Evolutionary conservation across 228 moss, liverwort and hornwort genomes (phyloP).

Genomic region (Sphagnum magellanicum): DNA sequence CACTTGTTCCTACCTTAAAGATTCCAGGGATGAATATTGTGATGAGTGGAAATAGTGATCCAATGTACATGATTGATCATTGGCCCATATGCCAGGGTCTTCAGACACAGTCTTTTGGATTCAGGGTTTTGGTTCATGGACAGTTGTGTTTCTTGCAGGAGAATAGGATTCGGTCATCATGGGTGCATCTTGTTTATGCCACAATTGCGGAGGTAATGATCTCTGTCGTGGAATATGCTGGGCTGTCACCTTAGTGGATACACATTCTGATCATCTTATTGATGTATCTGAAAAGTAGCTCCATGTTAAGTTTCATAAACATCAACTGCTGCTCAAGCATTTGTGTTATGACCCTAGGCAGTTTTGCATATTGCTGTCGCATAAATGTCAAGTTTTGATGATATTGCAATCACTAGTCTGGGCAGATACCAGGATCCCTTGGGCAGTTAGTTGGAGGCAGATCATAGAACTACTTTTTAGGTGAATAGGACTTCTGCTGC

Average conservation of each 20-base stretch:
- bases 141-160: conserved; percentile 35
- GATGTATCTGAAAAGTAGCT: neutral
- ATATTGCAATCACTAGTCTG: neutral
- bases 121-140: neutral
- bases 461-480: neutral
- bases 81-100: neutral
- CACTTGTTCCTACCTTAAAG: too few species aligned
- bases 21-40: too few species aligned
- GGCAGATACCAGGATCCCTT: neutral
- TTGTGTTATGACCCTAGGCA: neutral
- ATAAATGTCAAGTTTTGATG: neutral
- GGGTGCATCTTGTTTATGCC: conserved; percentile 89
- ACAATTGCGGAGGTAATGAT: conserved; percentile 59
- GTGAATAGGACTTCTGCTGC: too few species aligned
- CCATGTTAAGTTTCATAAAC: neutral
- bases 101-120: neutral
- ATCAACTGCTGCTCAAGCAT: neutral
- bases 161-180: conserved; percentile 84
- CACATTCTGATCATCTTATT: neutral
- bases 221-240: neutral
- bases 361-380: neutral
- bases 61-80: neutral
- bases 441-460: neutral
- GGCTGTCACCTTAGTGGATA: too few species aligned
- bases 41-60: neutral